phyloP scores from a whole-genome alignment of 192 early-diverging fungal species.

The Coemansia sp. region DNA sequence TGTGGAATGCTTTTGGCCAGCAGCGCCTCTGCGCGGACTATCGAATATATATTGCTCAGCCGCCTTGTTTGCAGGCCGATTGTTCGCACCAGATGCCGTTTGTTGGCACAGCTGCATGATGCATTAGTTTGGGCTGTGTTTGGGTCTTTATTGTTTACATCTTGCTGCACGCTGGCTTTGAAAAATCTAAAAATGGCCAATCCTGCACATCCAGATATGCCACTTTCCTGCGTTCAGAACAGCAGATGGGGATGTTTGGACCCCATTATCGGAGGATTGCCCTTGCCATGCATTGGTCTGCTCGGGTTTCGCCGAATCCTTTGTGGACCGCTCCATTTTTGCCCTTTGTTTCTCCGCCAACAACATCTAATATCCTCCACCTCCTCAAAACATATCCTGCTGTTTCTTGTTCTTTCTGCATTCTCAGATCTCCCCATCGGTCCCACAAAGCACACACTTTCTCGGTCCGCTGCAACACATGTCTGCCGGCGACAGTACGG shows the following conservation, averaged over 20 bases:
- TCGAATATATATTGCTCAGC: conserved; percentile 1
- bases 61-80: neutral
- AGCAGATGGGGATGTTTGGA: neutral
- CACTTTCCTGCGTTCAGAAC: neutral
- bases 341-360: neutral
- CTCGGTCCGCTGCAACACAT: neutral
- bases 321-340: neutral
- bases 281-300: neutral
- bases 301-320: neutral
- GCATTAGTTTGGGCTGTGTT: neutral
- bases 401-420: conserved; percentile 2
- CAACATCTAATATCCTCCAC: neutral
- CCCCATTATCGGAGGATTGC: conserved; percentile 16
- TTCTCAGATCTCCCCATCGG: conserved; percentile 1
- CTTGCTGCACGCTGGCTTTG: conserved; percentile 1
- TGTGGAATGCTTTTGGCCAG: neutral
- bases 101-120: conserved; percentile 1
- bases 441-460: neutral
- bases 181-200: conserved; percentile 7
- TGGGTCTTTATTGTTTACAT: neutral
- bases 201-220: neutral
- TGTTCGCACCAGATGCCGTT: neutral
- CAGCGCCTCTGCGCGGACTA: conserved; percentile 9
- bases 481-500: neutral
- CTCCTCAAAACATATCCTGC: neutral